These are phyloP conservation scores for Ceratobasidium theobromae DNA, from an alignment of 1,284 basidiomycete genomes.

Conservation along the genomic window DNA sequence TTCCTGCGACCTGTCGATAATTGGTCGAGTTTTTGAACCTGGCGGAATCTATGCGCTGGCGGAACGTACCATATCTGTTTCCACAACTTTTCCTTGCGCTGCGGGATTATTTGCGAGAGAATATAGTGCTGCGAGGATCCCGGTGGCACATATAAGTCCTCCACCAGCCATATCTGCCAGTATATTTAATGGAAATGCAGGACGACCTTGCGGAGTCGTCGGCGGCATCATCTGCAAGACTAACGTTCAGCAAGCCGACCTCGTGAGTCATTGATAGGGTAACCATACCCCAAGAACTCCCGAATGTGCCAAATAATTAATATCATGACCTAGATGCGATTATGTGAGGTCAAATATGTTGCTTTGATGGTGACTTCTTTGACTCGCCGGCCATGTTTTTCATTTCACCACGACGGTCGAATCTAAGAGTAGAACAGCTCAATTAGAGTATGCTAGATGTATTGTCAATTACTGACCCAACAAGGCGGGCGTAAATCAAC, in stretches of 20 bases:
- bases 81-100: conserved; percentile 73
- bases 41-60: neutral
- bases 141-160: conserved; percentile 69
- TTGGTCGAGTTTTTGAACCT: neutral
- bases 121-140: conserved; percentile 73
- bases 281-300: conserved; percentile 55
- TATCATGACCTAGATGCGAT: conserved; percentile 63
- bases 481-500: conserved; percentile 65
- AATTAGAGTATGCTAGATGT: neutral
- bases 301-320: conserved; percentile 83
- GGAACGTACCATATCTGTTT: conserved; percentile 68
- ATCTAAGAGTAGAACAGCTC: neutral
- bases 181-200: conserved; percentile 72
- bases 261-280: neutral
- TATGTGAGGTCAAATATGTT: neutral
- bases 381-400: conserved; percentile 11
- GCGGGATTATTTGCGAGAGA: conserved; percentile 52
- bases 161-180: conserved; percentile 84
- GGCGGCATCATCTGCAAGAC: conserved; percentile 66
- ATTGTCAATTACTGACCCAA: conserved; percentile 52
- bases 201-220: conserved; percentile 52
- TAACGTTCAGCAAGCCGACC: neutral
- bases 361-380: neutral
- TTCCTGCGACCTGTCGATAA: conserved; percentile 64
- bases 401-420: conserved; percentile 19